Conservation (phyloP, 495 filamentous ascomycete genomes). For the Xylaria longipes region DNA sequence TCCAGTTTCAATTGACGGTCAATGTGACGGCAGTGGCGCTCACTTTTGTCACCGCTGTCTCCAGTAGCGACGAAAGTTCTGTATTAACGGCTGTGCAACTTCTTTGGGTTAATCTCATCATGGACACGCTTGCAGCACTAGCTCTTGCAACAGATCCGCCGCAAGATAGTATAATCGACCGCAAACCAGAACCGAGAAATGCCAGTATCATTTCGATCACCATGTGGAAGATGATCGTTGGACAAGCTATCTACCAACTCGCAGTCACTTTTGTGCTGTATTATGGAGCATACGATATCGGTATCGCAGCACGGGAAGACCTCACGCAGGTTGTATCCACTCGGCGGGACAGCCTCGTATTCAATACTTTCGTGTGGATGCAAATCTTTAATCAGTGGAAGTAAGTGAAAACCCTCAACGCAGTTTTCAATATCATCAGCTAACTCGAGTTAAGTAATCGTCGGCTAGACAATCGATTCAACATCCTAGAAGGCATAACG, state of each 20-base stretch:
- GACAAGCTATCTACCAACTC: constrained; percentile 84
- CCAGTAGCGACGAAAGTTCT: constrained; percentile 66
- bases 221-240: constrained; percentile 98
- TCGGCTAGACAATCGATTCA: constrained; percentile 85
- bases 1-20: constrained; percentile 92
- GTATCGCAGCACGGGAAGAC: constrained; percentile 55
- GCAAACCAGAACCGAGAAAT: constrained; percentile 82
- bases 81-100: constrained; percentile 87
- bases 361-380: constrained; percentile 98
- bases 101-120: constrained; percentile 92
- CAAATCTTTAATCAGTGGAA: constrained; percentile 97
- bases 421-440: constrained; percentile 21
- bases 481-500: constrained; percentile 83
- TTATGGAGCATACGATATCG: constrained; percentile 69
- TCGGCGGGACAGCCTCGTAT: constrained; percentile 75
- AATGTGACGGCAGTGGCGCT: constrained; percentile 86
- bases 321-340: constrained; percentile 27
- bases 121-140: constrained; percentile 90
- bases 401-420: constrained; percentile 51
- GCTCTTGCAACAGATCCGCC: constrained; percentile 87
- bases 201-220: constrained; percentile 78
- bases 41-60: constrained; percentile 84
- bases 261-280: constrained; percentile 78
- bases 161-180: constrained; percentile 76
- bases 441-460: constrained; percentile 66